Percentiles rank a stretch among this genome's conserved stretches.
These are phyloP conservation scores for Phytophthora kernoviae DNA, from an alignment of 352 stramenopile species.

Conservation along the genomic window DNA sequence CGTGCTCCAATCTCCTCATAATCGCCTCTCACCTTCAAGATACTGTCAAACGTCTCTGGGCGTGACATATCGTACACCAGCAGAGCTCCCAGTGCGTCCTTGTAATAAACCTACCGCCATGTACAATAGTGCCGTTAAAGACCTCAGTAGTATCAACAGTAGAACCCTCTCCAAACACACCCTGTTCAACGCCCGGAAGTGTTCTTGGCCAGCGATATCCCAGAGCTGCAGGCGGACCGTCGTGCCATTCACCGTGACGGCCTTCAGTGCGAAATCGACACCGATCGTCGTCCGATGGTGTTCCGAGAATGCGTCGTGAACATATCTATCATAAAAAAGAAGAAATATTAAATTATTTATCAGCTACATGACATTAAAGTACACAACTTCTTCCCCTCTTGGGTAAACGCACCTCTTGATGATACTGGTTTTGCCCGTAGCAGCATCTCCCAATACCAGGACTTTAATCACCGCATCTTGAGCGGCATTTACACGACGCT, in stretches of 20 bases:
- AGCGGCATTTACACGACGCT: constrained; percentile 72
- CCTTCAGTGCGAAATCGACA: constrained; percentile 93
- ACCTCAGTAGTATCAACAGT: constrained; percentile 2
- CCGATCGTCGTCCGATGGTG: constrained; percentile 93
- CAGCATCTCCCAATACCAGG: constrained; percentile 89
- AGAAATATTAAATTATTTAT: constrained; percentile 8
- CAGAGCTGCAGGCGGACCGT: constrained; percentile 93
- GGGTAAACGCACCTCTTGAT: constrained; percentile 82
- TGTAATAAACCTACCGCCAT: constrained; percentile 88
- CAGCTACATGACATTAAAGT: no score
- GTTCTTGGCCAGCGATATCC: constrained; percentile 94
- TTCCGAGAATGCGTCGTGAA: constrained; percentile 92
- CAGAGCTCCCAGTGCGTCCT: constrained; percentile 89
- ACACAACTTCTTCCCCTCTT: background rate
- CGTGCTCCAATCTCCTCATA: background rate
- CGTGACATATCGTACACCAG: constrained; percentile 94
- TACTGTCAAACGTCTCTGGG: constrained; percentile 91
- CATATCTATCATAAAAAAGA: constrained; percentile 59
- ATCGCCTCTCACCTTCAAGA: constrained; percentile 67
- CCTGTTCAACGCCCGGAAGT: constrained; percentile 93
- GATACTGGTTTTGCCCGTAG: constrained; percentile 93
- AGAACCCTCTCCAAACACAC: constrained; percentile 25
- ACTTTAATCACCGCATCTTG: constrained; percentile 93
- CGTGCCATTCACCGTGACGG: constrained; percentile 84
- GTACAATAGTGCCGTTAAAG: background rate